Percentiles rank a stretch among this genome's conserved stretches.
Evolutionary conservation across 2,329 filamentous ascomycete genomes (phyloP).

Genomic region (Diaporthe citriasiana): DNA sequence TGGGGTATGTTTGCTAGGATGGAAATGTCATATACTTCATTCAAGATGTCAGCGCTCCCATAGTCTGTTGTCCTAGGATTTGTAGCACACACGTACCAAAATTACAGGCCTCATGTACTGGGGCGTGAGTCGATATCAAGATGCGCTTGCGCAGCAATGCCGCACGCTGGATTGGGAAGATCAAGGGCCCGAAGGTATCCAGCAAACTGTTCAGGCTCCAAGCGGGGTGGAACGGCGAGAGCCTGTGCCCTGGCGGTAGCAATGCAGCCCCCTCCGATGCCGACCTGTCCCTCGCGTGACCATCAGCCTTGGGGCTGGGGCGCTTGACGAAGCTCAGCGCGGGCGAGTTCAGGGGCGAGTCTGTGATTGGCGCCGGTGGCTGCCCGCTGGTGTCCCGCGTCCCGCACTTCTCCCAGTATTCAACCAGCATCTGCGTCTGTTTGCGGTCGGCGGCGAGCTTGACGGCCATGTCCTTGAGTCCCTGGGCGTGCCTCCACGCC

Average conservation of each 20-base stretch:
- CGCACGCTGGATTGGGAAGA: constrained; percentile 92
- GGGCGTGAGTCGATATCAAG: constrained; percentile 86
- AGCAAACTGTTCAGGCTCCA: constrained; percentile 84
- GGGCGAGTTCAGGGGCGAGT: constrained; percentile 68
- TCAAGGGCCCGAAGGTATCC: constrained; percentile 87
- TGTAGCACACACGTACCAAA: constrained; percentile 74
- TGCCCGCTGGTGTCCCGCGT: constrained; percentile 56
- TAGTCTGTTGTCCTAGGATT: not conserved
- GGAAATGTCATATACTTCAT: constrained; percentile 89
- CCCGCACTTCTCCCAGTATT: constrained; percentile 82
- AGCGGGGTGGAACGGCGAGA: constrained; percentile 87
- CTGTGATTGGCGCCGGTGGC: constrained; percentile 54
- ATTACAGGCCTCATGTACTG: constrained; percentile 88
- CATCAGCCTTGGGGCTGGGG: constrained; percentile 54
- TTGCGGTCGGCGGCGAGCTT: constrained; percentile 75
- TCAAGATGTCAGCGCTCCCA: constrained; percentile 45
- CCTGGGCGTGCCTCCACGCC: constrained; percentile 88
- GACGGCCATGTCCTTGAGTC: constrained; percentile 80
- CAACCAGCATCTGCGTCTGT: constrained; percentile 75
- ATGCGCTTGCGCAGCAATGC: constrained; percentile 90
- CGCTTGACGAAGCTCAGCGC: constrained; percentile 60
- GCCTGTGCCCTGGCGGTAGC: constrained; percentile 71
- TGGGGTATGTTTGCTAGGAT: constrained; percentile 89
- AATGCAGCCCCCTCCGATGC: constrained; percentile 73
- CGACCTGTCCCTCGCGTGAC: constrained; percentile 70